Evolutionary conservation across 2,329 filamentous ascomycete genomes (phyloP), one percentile per base, ranked within the genome.

Genomic region (Bipolaris bicolor): DNA sequence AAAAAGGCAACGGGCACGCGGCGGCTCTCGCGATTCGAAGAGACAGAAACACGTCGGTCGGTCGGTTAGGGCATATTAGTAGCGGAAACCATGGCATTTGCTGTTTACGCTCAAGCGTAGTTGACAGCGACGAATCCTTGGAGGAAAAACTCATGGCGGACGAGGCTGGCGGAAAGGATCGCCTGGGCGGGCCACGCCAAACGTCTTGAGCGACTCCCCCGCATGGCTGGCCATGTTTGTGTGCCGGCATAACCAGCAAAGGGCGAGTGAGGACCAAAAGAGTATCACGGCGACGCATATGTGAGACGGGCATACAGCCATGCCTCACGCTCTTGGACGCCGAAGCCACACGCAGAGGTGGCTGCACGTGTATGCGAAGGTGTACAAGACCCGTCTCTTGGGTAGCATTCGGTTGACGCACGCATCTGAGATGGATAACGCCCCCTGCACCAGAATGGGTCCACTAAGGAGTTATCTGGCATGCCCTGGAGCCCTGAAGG

Each of bases 71-170:
- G 11, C 41, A 13, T 26, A 15, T 26, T 39, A 31, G 29, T 31
- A 46, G 7, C 7, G 31, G 20, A 39, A 11, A 24, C 57, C 53
- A 56, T 63, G 51, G 58, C 67, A 68, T 68, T 68, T 65, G 50
- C 67, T 60, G 40, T 46, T 69, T 65, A 52, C 26, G 66, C 51
- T 51, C 61, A 68, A 66, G 67, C 61, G 63, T 44, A 46, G 40
- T 22, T 44, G 24, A 37, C 54, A 40, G 22, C 2, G 16, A 36
- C 31, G 13, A 26, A 34, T 44, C 39, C 48, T 31, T 18, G 26
- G 26, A 31, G 43, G 26, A 31, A 34, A 44, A 26, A 34, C 15
- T 26, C 29, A 43, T 33, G 18, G 52, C 49, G 57, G 29, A 48
- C 47, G 49, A 63, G 60, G 60, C 57, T 61, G 55, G 50, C 37